phyloP scores from a whole-genome alignment of 768 basidiomycete species.

The Exsudoporus frostii region DNA sequence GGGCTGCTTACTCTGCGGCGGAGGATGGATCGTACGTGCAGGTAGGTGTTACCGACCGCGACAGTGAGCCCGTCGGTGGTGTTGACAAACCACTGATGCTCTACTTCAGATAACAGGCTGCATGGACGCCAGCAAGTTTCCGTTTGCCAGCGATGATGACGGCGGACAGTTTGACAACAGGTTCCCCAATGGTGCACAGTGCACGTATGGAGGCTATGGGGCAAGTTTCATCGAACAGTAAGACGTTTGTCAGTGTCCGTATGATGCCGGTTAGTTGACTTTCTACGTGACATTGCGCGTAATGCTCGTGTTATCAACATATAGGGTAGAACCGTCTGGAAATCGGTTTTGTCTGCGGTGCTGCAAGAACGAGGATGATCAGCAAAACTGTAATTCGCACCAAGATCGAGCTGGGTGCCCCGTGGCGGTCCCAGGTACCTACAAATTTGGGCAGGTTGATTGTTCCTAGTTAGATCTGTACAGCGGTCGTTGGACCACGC shows the following conservation, averaged over 20 bases:
- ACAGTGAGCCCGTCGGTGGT: neutral
- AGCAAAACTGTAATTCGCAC: conserved; percentile 51
- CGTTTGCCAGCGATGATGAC: conserved; percentile 35
- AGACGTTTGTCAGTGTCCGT: conserved; percentile 8
- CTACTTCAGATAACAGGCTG: conserved; percentile 39
- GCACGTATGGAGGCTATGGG: conserved; percentile 47
- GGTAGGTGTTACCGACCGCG: conserved; percentile 16
- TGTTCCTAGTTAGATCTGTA: conserved; percentile 32
- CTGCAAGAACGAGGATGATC: conserved; percentile 40
- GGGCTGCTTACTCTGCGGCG: conserved; percentile 32
- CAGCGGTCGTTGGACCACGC: neutral
- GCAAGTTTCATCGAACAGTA: conserved; percentile 53
- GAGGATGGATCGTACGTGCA: conserved; percentile 40
- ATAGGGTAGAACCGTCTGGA: conserved; percentile 44
- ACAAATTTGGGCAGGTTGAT: conserved; percentile 40
- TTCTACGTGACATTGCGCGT: neutral
- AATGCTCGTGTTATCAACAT: neutral
- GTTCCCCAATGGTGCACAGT: conserved; percentile 52
- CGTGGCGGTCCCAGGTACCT: conserved; percentile 43
- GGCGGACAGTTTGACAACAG: conserved; percentile 52
- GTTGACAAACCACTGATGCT: neutral
- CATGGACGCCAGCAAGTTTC: conserved; percentile 28
- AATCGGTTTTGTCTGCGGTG: conserved; percentile 50
- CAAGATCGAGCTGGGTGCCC: conserved; percentile 43
- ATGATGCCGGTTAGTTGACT: neutral